Percentiles rank a stretch among this genome's conserved stretches.
Evolutionary conservation across 352 stramenopile species (phyloP).

Genomic region (Pythium vanterpoolii): DNA sequence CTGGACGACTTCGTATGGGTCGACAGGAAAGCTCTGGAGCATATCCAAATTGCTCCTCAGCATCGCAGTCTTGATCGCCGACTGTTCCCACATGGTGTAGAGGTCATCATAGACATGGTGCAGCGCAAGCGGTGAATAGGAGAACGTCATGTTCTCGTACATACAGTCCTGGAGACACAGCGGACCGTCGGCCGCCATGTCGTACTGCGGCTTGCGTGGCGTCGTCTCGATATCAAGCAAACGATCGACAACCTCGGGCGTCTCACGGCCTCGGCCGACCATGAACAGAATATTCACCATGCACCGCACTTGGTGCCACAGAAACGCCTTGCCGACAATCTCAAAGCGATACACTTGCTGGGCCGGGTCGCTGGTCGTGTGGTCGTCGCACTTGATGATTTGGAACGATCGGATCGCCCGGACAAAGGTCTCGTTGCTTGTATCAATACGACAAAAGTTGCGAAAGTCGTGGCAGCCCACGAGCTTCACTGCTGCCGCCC

Average conservation of each 20-base stretch:
- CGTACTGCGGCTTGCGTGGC: slow-evolving; percentile 91
- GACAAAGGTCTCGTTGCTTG: slow-evolving; percentile 96
- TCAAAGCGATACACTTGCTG: slow-evolving; percentile 77
- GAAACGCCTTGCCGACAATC: slow-evolving; percentile 93
- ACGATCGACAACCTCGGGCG: slow-evolving; percentile 81
- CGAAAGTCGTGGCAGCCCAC: slow-evolving; percentile 97
- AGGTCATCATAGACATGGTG: slow-evolving; percentile 80
- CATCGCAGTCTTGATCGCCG: slow-evolving; percentile 66
- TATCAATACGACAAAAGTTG: slow-evolving; percentile 99
- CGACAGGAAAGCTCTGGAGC: slow-evolving; percentile 45
- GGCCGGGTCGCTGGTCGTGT: slow-evolving; percentile 30
- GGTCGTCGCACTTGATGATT: slow-evolving; percentile 69
- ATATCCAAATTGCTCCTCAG: slow-evolving; percentile 68
- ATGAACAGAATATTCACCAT: slow-evolving; percentile 97
- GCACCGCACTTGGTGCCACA: slow-evolving; percentile 99
- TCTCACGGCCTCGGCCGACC: slow-evolving; percentile 91
- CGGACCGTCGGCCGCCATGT: slow-evolving; percentile 92
- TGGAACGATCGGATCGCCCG: slow-evolving; percentile 76
- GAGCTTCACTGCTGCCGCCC: slow-evolving; percentile 76
- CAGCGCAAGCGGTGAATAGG: slow-evolving; percentile 73
- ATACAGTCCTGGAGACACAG: slow-evolving; percentile 97
- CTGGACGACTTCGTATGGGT: slow-evolving; percentile 39
- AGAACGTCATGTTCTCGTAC: slow-evolving; percentile 87
- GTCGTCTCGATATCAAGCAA: slow-evolving; percentile 92
- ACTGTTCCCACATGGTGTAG: slow-evolving; percentile 82